phyloP scores from a whole-genome alignment of 208 protist genomes.

The Wallacemonas rigidus region DNA sequence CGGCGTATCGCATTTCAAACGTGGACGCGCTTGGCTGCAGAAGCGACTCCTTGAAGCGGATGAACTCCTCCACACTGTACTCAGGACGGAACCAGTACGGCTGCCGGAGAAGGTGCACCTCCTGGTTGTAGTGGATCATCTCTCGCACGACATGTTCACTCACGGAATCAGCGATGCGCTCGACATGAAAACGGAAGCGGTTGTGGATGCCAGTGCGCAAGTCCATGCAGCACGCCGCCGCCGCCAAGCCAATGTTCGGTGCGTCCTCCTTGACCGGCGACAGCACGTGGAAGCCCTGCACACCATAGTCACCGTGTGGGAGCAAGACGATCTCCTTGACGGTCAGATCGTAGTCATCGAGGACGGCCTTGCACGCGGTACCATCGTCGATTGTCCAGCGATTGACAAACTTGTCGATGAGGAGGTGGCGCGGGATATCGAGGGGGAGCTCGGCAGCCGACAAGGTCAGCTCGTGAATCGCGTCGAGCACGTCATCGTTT shows the following conservation, averaged over 20 bases:
- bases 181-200: slow-evolving; percentile 89
- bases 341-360: slow-evolving; percentile 60
- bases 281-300: slow-evolving; percentile 81
- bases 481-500: slow-evolving; percentile 79
- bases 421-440: slow-evolving; percentile 48
- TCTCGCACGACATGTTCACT: slow-evolving; percentile 86
- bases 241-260: slow-evolving; percentile 83
- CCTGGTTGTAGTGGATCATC: slow-evolving; percentile 83
- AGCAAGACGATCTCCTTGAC: slow-evolving; percentile 73
- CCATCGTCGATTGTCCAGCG: slow-evolving; percentile 78
- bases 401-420: slow-evolving; percentile 64
- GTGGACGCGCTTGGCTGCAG: slow-evolving; percentile 82
- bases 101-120: slow-evolving; percentile 84
- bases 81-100: slow-evolving; percentile 86
- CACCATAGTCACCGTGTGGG: slow-evolving; percentile 83
- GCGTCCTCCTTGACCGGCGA: slow-evolving; percentile 66
- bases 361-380: slow-evolving; percentile 42
- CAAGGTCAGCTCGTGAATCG: slow-evolving; percentile 85
- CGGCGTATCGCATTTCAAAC: slow-evolving; percentile 87
- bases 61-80: slow-evolving; percentile 91
- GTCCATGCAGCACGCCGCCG: slow-evolving; percentile 85
- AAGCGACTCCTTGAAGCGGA: slow-evolving; percentile 88
- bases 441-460: slow-evolving; percentile 85
- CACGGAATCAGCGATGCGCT: slow-evolving; percentile 85
- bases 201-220: slow-evolving; percentile 90